phyloP scores from a whole-genome alignment of 495 filamentous ascomycete genomes.

The Aspergillus sclerotiicarbonarius region DNA sequence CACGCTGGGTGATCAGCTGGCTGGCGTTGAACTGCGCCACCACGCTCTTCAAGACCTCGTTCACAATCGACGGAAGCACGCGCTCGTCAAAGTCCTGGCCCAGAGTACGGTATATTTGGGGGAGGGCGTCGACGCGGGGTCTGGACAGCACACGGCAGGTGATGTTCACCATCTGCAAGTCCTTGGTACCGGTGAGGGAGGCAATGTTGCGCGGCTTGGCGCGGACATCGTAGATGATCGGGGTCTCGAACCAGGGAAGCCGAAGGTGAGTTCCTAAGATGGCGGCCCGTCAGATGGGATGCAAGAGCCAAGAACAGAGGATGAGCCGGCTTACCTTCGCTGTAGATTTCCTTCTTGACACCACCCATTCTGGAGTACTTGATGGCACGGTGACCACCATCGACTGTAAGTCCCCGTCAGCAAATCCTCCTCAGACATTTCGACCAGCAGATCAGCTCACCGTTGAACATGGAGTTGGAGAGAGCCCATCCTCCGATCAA shows the following conservation, averaged over 20 bases:
- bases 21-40: constrained; percentile 99
- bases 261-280: constrained; percentile 82
- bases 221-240: constrained; percentile 95
- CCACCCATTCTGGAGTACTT: constrained; percentile 94
- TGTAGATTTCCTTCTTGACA: constrained; percentile 95
- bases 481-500: constrained; percentile 62
- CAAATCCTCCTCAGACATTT: background rate
- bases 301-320: background rate
- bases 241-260: constrained; percentile 96
- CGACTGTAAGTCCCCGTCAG: constrained; percentile 58
- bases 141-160: constrained; percentile 98
- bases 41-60: constrained; percentile 97
- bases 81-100: constrained; percentile 96
- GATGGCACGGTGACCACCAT: constrained; percentile 98
- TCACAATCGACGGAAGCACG: constrained; percentile 95
- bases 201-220: constrained; percentile 95
- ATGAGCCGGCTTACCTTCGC: constrained; percentile 65
- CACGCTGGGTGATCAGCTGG: constrained; percentile 97
- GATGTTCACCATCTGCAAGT: constrained; percentile 99
- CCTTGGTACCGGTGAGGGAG: constrained; percentile 97
- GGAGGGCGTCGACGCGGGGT: constrained; percentile 82
- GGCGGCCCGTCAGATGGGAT: constrained; percentile 17
- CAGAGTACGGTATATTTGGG: constrained; percentile 94
- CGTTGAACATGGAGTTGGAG: constrained; percentile 94
- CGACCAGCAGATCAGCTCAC: constrained; percentile 32